Percentiles rank a stretch among this genome's conserved stretches.
Evolutionary conservation across 352 stramenopile species (phyloP).

Genomic region (Phytophthora crassamura): DNA sequence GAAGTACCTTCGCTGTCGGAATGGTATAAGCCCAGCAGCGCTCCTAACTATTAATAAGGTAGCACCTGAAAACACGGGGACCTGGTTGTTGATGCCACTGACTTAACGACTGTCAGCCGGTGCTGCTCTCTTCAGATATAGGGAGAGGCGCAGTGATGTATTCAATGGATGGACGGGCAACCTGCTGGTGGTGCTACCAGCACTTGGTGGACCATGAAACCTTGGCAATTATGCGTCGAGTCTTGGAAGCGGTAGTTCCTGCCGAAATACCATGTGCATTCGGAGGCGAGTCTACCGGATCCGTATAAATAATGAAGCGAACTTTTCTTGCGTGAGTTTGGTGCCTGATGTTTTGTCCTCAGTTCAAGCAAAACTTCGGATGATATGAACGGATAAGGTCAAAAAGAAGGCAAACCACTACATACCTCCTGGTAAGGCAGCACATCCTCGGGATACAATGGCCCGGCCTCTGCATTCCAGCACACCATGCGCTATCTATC

Average conservation of each 20-base stretch:
- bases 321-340: conserved; percentile 30
- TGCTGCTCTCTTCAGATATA: conserved; percentile 21
- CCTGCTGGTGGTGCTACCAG: not conserved
- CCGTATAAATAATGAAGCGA: too few relatives aligned
- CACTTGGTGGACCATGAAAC: not conserved
- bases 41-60: too few relatives aligned
- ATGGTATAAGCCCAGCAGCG: too few relatives aligned
- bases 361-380: conserved; percentile 23
- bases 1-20: too few relatives aligned
- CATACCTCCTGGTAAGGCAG: too few relatives aligned
- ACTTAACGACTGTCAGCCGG: conserved; percentile 10
- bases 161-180: conserved; percentile 9
- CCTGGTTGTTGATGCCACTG: conserved; percentile 7
- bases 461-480: conserved; percentile 30
- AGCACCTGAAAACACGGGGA: not conserved
- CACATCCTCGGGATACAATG: conserved; percentile 29
- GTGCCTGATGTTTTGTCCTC: conserved; percentile 29
- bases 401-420: conserved; percentile 13
- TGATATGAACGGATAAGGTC: conserved; percentile 13
- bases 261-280: conserved; percentile 34
- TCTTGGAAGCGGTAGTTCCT: conserved; percentile 9
- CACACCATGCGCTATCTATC: conserved; percentile 7
- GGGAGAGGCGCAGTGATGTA: conserved; percentile 5
- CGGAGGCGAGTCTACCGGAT: not conserved
- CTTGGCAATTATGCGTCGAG: not conserved